These are phyloP conservation scores for Boletus tomentosulus DNA, from an alignment of 768 basidiomycete species.

Conservation along the genomic window DNA sequence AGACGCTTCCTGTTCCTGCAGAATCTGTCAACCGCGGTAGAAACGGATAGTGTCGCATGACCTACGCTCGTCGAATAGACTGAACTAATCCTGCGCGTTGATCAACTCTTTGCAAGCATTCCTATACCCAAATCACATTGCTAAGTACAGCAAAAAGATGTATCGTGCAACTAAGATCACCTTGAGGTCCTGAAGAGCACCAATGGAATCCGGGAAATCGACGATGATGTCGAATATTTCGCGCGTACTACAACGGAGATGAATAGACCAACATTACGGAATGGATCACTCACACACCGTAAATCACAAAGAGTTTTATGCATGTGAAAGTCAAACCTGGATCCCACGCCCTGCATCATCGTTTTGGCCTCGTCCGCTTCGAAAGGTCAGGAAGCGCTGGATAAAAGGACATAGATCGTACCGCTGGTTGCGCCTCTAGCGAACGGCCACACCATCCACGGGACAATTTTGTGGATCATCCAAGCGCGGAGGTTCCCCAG, in stretches of 20 bases:
- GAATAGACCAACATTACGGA: neutral
- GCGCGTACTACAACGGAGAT: constrained; percentile 42
- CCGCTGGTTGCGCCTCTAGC: constrained; percentile 59
- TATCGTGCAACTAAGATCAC: constrained; percentile 33
- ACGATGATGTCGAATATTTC: constrained; percentile 98
- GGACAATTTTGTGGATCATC: constrained; percentile 76
- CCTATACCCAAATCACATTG: constrained; percentile 35
- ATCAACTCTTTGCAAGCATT: constrained; percentile 77
- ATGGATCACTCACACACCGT: constrained; percentile 47
- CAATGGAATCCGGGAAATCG: constrained; percentile 83
- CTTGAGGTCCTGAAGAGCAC: constrained; percentile 82
- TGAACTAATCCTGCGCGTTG: constrained; percentile 74
- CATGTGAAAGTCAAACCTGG: constrained; percentile 88
- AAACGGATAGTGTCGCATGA: constrained; percentile 1
- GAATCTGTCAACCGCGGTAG: constrained; percentile 2
- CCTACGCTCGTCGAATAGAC: constrained; percentile 73
- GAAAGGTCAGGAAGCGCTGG: constrained; percentile 4
- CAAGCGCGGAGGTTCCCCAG: constrained; percentile 60
- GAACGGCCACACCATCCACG: constrained; percentile 83
- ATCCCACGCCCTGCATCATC: constrained; percentile 73
- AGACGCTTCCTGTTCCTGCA: constrained; percentile 79
- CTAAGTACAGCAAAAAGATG: neutral
- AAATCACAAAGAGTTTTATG: constrained; percentile 88
- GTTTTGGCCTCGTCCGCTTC: constrained; percentile 66
- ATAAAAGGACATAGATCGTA: constrained; percentile 28